A percentile compares a stretch with the other conserved stretches of the same genome.
Evolutionary conservation across 257 asterid genomes (phyloP).

Genomic region (Nicotiana paniculata): DNA sequence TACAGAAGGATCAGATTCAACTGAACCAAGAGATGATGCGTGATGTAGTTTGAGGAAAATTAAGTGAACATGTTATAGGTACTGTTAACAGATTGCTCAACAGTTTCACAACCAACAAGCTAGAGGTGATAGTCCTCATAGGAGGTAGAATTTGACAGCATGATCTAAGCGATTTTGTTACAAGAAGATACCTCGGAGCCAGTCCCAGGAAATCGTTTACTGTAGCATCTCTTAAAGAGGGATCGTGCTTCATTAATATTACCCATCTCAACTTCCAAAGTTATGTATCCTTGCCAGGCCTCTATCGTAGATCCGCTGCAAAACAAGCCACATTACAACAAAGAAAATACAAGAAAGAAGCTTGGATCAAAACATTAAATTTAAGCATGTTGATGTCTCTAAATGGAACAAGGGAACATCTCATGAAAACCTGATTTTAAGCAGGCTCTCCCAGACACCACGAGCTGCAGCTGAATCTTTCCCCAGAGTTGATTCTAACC

Average conservation of each 20-base stretch:
- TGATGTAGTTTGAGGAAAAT: background rate
- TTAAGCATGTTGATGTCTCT: conserved; percentile 9
- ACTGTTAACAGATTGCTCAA: background rate
- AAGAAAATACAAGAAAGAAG: background rate
- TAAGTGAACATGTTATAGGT: background rate
- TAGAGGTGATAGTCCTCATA: background rate
- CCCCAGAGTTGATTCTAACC: conserved; percentile 61
- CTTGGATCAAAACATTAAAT: background rate
- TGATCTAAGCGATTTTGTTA: background rate
- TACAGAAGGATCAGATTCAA: background rate
- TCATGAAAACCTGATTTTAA: conserved; percentile 55
- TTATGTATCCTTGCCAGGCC: conserved; percentile 77
- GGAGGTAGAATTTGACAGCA: background rate
- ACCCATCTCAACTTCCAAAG: conserved; percentile 73
- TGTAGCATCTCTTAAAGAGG: conserved; percentile 82
- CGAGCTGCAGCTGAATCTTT: conserved; percentile 80
- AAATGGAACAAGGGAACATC: conserved; percentile 11
- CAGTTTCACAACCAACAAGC: background rate
- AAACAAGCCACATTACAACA: conserved; percentile 3
- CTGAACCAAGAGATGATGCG: background rate
- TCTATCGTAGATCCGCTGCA: conserved; percentile 84
- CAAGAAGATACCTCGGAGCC: conserved; percentile 81
- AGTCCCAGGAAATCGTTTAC: conserved; percentile 71
- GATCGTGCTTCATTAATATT: conserved; percentile 85
- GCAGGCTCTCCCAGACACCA: conserved; percentile 94